Conservation (phyloP, 177 flowering plant genomes). For the Vitis hybrid region DNA sequence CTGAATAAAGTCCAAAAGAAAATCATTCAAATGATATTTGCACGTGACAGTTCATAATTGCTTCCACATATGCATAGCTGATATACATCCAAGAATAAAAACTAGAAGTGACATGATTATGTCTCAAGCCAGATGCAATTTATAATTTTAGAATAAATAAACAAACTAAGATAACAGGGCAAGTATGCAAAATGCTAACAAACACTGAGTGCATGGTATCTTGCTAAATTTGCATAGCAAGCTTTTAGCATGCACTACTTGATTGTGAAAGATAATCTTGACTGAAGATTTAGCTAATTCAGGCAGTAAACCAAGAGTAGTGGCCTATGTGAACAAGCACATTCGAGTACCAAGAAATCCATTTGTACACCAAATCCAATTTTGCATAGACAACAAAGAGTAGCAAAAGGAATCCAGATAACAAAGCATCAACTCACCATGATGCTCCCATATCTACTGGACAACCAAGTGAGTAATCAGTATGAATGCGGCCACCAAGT, state of each 20-base stretch:
- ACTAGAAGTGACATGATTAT: too few relatives aligned
- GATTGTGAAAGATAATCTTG: too few relatives aligned
- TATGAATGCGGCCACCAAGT: slow-evolving; percentile 90
- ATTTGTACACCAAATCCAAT: not conserved
- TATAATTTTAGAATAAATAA: not conserved
- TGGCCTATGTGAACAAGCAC: too few relatives aligned
- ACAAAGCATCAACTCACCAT: slow-evolving; percentile 47
- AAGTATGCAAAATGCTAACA: too few relatives aligned
- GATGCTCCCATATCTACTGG: slow-evolving; percentile 99
- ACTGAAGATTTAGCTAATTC: too few relatives aligned
- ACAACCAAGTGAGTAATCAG: slow-evolving; percentile 91
- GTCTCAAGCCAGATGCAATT: too few relatives aligned
- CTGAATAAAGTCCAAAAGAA: slow-evolving; percentile 32
- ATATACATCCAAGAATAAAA: not conserved
- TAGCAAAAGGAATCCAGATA: not conserved
- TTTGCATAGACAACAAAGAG: not conserved
- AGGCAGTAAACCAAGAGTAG: too few relatives aligned
- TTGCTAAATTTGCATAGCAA: too few relatives aligned
- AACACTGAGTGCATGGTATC: too few relatives aligned
- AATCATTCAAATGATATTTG: not conserved
- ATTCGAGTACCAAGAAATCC: too few relatives aligned
- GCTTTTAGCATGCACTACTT: too few relatives aligned
- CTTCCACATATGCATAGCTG: not conserved
- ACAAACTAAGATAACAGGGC: too few relatives aligned
- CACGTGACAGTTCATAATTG: not conserved